A percentile compares a stretch with the other conserved stretches of the same genome.
phyloP scores from a whole-genome alignment of 192 early-diverging fungal genomes.

The Dissophora ornata region DNA sequence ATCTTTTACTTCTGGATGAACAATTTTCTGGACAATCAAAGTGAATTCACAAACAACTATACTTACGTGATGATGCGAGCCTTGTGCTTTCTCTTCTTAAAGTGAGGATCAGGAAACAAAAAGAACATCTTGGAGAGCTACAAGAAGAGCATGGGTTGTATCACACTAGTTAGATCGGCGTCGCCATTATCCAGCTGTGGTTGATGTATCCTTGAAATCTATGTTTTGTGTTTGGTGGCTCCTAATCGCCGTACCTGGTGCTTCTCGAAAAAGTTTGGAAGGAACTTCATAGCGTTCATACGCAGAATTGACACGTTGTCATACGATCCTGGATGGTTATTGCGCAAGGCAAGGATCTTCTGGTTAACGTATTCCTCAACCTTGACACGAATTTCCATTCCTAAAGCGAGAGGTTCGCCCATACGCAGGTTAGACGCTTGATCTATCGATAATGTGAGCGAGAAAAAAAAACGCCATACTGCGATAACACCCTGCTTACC shows the following conservation, averaged over 20 bases:
- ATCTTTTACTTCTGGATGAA: too few species aligned
- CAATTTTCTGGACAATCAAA: too few species aligned
- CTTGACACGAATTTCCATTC: constrained; percentile 99
- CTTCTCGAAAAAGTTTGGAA: constrained; percentile 98
- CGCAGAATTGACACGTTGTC: constrained; percentile 97
- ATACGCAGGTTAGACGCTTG: not conserved
- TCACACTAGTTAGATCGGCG: too few species aligned
- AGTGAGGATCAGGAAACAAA: constrained; percentile 99
- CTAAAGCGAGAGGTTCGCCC: constrained; percentile 18
- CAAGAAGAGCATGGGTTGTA: too few species aligned
- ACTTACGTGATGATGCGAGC: constrained; percentile 90
- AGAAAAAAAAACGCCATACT: too few species aligned
- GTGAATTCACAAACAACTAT: not conserved
- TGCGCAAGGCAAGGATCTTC: constrained; percentile 87
- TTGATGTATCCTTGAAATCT: too few species aligned
- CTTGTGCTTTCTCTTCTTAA: constrained; percentile 99
- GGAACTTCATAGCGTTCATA: constrained; percentile 99
- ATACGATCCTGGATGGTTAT: constrained; percentile 80
- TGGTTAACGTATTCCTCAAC: constrained; percentile 93
- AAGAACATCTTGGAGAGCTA: constrained; percentile 97
- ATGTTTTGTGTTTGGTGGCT: too few species aligned
- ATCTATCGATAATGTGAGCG: too few species aligned
- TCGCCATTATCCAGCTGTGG: too few species aligned
- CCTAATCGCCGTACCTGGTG: constrained; percentile 89
- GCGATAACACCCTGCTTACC: too few species aligned